Evolutionary conservation across 306 rosid genomes (phyloP).

Genomic region (Alnus rubra): DNA sequence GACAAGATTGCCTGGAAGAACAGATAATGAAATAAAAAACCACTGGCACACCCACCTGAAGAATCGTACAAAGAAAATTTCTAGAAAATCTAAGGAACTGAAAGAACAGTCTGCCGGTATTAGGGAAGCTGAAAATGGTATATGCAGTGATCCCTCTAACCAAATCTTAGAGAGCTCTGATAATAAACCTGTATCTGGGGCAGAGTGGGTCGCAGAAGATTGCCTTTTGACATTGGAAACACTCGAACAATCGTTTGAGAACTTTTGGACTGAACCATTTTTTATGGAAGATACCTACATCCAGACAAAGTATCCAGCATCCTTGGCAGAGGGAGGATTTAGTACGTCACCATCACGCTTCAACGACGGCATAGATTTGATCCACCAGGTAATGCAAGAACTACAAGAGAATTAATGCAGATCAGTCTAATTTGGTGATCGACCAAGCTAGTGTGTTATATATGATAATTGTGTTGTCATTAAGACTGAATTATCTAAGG

Average conservation of each 20-base stretch:
- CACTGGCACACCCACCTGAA: constrained; percentile 67
- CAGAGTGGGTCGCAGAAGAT: too few relatives aligned
- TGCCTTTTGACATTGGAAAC: neutral
- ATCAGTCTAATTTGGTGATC: too few relatives aligned
- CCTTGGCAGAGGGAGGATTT: constrained; percentile 13
- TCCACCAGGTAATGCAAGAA: too few relatives aligned
- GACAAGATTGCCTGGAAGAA: constrained; percentile 58
- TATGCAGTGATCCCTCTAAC: neutral
- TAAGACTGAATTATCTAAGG: too few relatives aligned
- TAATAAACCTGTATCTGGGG: too few relatives aligned
- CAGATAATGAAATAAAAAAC: constrained; percentile 71
- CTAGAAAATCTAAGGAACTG: neutral
- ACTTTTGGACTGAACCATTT: constrained; percentile 68
- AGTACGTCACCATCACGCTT: too few relatives aligned
- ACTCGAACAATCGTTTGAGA: constrained; percentile 27
- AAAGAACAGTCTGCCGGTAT: neutral
- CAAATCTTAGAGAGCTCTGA: constrained; percentile 41
- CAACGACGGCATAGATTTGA: too few relatives aligned
- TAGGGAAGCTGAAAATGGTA: constrained; percentile 20
- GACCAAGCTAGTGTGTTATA: too few relatives aligned
- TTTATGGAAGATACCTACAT: constrained; percentile 31
- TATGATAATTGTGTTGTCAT: too few relatives aligned
- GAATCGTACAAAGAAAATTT: constrained; percentile 22
- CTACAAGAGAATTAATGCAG: too few relatives aligned
- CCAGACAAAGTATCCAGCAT: constrained; percentile 6